Evolutionary conservation across 139 green algal genomes (phyloP).

Genomic region (Mychonastes homosphaera): DNA sequence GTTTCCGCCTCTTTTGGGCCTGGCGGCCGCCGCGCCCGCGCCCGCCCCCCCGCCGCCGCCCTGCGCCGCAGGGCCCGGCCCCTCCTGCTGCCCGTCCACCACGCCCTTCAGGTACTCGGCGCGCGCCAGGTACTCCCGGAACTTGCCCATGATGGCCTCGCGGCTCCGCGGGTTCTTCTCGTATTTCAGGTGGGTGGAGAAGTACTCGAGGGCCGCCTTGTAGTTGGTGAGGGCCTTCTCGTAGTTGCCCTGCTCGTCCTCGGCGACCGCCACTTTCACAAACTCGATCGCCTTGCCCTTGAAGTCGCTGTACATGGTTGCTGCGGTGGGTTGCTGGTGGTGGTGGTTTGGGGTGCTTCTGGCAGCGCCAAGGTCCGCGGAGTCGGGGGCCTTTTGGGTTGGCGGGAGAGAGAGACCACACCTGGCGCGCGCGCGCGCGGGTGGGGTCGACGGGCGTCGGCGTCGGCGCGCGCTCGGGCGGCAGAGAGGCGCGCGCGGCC

Average conservation of each 20-base stretch:
- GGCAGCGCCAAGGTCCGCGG: too few species aligned
- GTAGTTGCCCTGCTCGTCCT: constrained; percentile 65
- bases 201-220: constrained; percentile 44
- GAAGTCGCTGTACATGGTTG: constrained; percentile 23
- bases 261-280: constrained; percentile 59
- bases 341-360: too few species aligned
- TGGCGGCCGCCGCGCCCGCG: constrained; percentile 20
- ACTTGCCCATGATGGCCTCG: constrained; percentile 50
- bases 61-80: not conserved
- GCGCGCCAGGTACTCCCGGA: constrained; percentile 84
- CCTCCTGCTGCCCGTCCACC: constrained; percentile 33
- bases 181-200: constrained; percentile 42
- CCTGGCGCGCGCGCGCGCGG: too few species aligned
- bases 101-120: constrained; percentile 86
- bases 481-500: too few species aligned
- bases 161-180: constrained; percentile 39
- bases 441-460: too few species aligned
- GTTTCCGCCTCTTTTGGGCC: too few species aligned
- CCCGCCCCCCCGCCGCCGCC: constrained; percentile 20
- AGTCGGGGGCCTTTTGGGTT: too few species aligned
- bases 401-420: too few species aligned
- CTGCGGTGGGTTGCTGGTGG: too few species aligned
- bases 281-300: constrained; percentile 46
- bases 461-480: too few species aligned
- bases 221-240: constrained; percentile 60